Percentiles rank a stretch among this genome's conserved stretches.
Evolutionary conservation across 257 asterid species (phyloP).

Genomic region (Solanum pinnatisectum): DNA sequence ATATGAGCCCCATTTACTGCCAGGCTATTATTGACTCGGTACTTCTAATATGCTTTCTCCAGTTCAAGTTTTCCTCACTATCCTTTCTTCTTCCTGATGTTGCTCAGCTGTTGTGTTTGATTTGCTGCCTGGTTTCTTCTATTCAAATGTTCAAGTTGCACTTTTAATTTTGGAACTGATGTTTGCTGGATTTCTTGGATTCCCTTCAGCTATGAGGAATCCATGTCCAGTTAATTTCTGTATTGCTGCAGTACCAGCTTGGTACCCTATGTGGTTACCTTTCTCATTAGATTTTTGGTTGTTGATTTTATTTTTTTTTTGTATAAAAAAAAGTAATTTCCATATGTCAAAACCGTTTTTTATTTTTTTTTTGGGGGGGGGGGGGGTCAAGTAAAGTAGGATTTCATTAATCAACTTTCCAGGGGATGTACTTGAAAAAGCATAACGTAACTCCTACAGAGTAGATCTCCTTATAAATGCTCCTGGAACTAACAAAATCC

Average conservation of each 20-base stretch:
- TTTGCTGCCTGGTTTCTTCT: background rate
- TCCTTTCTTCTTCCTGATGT: background rate
- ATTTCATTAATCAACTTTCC: background rate
- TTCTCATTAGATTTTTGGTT: background rate
- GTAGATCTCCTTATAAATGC: background rate
- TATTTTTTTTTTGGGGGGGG: background rate
- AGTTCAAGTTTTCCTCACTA: background rate
- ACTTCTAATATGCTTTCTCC: constrained; percentile 6
- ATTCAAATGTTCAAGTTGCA: background rate
- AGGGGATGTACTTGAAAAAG: background rate
- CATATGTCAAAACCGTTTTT: background rate
- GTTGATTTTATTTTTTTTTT: background rate
- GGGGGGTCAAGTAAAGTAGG: background rate
- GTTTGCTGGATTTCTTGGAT: background rate
- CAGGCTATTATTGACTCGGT: constrained; percentile 95
- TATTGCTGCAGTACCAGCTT: background rate
- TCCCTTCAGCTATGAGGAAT: background rate
- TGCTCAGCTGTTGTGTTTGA: background rate
- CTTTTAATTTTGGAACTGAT: background rate
- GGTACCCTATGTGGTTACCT: background rate
- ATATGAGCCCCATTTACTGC: constrained; percentile 98
- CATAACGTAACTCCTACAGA: background rate
- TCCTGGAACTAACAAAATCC: background rate
- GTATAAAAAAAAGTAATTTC: background rate
- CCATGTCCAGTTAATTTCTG: background rate